phyloP scores from a whole-genome alignment of 2,329 filamentous ascomycete genomes.

The Pyricularia pennisetigena region DNA sequence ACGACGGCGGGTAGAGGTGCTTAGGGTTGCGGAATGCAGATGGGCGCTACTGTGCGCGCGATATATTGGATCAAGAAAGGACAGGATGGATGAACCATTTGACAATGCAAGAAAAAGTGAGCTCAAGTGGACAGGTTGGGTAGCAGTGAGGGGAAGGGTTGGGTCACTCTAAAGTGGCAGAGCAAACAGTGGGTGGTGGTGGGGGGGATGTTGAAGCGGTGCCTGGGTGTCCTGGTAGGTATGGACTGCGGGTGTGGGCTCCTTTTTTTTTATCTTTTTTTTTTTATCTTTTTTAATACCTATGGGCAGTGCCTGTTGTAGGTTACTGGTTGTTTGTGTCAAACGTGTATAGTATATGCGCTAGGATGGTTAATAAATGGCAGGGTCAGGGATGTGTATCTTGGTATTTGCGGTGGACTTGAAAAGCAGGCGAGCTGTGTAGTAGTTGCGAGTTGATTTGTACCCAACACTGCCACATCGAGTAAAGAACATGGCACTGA shows the following conservation, averaged over 20 bases:
- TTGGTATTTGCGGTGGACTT: not conserved
- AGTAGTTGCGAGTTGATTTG: not conserved
- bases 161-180: not conserved
- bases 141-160: not conserved
- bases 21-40: not conserved
- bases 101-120: not conserved
- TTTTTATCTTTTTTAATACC: not conserved
- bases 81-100: not conserved
- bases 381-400: not conserved
- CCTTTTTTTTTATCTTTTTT: not conserved
- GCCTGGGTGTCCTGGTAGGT: not conserved
- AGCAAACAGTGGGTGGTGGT: not conserved
- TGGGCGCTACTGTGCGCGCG: not conserved
- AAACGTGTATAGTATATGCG: not conserved
- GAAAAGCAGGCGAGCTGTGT: not conserved
- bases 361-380: not conserved
- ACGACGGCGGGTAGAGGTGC: slow-evolving; percentile 3
- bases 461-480: not conserved
- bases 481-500: not conserved
- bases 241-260: not conserved
- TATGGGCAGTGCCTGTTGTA: not conserved
- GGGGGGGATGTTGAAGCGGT: not conserved
- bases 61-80: not conserved
- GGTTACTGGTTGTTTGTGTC: not conserved
- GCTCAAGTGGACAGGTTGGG: not conserved